Percentiles rank a stretch among this genome's conserved stretches.
phyloP scores from a whole-genome alignment of 805 yeast genomes.

The Kodamaea restingae region DNA sequence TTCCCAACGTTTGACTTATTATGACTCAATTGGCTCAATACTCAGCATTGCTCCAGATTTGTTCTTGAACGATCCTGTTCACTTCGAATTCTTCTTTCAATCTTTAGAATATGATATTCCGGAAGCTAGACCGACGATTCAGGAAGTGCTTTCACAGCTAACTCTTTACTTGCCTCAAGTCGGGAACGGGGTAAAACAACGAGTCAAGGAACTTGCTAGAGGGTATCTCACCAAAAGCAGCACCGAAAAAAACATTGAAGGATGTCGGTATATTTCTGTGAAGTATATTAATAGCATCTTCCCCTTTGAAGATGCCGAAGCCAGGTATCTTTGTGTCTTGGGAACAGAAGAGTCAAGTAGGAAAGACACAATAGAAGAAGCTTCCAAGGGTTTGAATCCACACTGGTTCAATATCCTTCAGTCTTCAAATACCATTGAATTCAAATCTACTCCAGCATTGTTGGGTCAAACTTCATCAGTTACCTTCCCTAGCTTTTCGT shows the following conservation, averaged over 20 bases:
- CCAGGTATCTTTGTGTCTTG: slow-evolving; percentile 61
- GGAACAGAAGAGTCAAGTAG: slow-evolving; percentile 58
- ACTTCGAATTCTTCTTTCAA: slow-evolving; percentile 63
- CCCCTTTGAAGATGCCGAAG: slow-evolving; percentile 63
- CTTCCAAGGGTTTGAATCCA: slow-evolving; percentile 76
- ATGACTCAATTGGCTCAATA: slow-evolving; percentile 74
- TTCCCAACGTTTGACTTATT: slow-evolving; percentile 57
- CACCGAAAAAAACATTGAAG: slow-evolving; percentile 28
- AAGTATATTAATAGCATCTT: slow-evolving; percentile 62
- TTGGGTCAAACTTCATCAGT: slow-evolving; percentile 38
- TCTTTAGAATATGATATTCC: slow-evolving; percentile 61
- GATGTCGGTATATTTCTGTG: slow-evolving; percentile 60
- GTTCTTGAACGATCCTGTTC: slow-evolving; percentile 44
- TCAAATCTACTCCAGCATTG: slow-evolving; percentile 41
- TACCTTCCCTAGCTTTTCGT: slow-evolving; percentile 53
- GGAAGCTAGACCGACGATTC: slow-evolving; percentile 64
- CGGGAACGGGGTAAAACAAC: slow-evolving; percentile 32
- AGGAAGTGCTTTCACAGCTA: slow-evolving; percentile 62
- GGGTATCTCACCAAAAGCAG: slow-evolving; percentile 23
- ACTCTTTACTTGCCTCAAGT: slow-evolving; percentile 45
- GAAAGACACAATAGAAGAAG: slow-evolving; percentile 76
- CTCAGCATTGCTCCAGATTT: slow-evolving; percentile 43
- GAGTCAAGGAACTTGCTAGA: slow-evolving; percentile 38
- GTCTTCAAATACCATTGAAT: slow-evolving; percentile 42
- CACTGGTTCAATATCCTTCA: slow-evolving; percentile 62